Percentiles rank a stretch among this genome's conserved stretches.
These are phyloP conservation scores for Punica granatum DNA, from an alignment of 345 rosid species.

Conservation along the genomic window DNA sequence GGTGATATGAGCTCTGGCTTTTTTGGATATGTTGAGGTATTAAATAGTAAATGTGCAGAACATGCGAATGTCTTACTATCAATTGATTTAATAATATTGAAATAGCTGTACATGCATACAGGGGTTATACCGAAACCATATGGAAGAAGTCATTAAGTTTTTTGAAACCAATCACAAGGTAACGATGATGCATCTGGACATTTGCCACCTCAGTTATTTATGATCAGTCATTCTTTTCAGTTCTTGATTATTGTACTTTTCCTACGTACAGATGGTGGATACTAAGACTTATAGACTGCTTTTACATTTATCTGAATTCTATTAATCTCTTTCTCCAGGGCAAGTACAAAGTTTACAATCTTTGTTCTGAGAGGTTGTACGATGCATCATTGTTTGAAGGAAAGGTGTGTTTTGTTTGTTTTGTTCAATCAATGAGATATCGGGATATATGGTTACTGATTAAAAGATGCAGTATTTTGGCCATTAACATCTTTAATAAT, in stretches of 20 bases:
- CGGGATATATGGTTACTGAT: neutral
- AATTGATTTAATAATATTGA: neutral
- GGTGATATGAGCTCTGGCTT: slow-evolving; percentile 92
- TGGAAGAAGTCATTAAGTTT: slow-evolving; percentile 93
- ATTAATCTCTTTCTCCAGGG: slow-evolving; percentile 39
- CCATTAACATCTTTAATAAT: neutral
- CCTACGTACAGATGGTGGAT: neutral
- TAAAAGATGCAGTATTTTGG: neutral
- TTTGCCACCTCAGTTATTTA: neutral
- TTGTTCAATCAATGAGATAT: neutral
- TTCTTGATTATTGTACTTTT: neutral
- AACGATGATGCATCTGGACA: slow-evolving; percentile 4
- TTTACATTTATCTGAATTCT: slow-evolving; percentile 1
- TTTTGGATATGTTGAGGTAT: slow-evolving; percentile 84
- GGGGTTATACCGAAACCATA: slow-evolving; percentile 88
- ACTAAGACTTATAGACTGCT: neutral
- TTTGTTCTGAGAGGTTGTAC: slow-evolving; percentile 89
- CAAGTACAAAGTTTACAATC: slow-evolving; percentile 93
- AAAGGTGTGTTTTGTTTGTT: slow-evolving; percentile 43
- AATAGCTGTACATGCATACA: slow-evolving; percentile 25
- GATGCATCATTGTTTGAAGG: slow-evolving; percentile 84
- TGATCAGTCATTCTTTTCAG: neutral
- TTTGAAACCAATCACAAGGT: slow-evolving; percentile 94
- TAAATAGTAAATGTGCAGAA: slow-evolving; percentile 2
- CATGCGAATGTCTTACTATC: neutral